Evolutionary conservation across 257 asterid genomes (phyloP), one percentile per base, ranked within the genome.

Genomic region (Solanum appendiculatum): DNA sequence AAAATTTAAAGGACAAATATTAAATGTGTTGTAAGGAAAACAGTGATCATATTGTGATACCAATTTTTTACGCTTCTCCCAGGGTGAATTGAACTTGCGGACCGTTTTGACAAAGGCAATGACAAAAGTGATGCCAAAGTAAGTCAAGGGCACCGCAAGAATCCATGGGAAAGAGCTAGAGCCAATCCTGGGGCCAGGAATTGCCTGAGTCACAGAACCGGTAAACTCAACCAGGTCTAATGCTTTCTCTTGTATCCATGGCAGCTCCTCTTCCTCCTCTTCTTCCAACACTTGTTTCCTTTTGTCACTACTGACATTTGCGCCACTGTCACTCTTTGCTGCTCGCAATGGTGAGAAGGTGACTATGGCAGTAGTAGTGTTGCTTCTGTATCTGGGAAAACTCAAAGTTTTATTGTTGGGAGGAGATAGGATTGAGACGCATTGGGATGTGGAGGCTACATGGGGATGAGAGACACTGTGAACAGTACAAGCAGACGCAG

Each of bases 241-340:
- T 33, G 99, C 99, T 94, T 97, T 97, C 91, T 97, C 99, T 91
- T 94, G 99, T 87, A 97, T 94, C 99, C 99, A 97, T 3, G 99
- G 99, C 88, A 97, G 60, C 72, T 95, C 98, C 93, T 97, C 99
- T 90, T 97, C 98, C 33, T 91, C 98, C 85, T 66, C 93, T 58
- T 73, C 91, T 74, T 44, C 89, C 84, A 83, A 82, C 42, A 85
- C 88, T 46, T 82, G 89, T 74, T 89, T 91, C 77, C 66, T 83
- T 78, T 83, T 83, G 39, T 56, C 87, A 44, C 46, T 85, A 68
- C 44, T 72, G 33, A 23, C 72, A 68, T 46, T 80, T 21, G 82
- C 58, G 25, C 54, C 63, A 27, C 69, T 63, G n/a, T 34, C 44
- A 31, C 25, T 85, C 83, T 58, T 46, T 66, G 83, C 70, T n/a